A percentile compares a stretch with the other conserved stretches of the same genome.
These are phyloP conservation scores for Fusarium torulosum DNA, from an alignment of 2,329 filamentous ascomycete genomes.

Conservation along the genomic window DNA sequence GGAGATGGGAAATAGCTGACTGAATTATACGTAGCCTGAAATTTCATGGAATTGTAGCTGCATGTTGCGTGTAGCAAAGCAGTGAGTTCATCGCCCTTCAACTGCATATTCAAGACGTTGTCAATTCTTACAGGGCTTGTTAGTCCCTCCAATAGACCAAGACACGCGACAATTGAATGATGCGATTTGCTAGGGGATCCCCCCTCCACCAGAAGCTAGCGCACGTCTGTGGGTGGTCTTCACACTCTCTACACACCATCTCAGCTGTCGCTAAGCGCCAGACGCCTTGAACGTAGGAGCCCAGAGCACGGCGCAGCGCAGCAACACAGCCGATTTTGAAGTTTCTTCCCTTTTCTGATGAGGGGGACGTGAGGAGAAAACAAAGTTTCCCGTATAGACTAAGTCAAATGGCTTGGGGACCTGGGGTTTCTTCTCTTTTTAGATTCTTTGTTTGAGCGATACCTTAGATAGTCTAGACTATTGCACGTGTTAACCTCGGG, in stretches of 20 bases:
- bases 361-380: conserved; percentile 30
- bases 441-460: conserved; percentile 6
- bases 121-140: background rate
- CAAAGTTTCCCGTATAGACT: conserved; percentile 20
- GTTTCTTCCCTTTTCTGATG: conserved; percentile 4
- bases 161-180: conserved; percentile 24
- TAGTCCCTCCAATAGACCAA: background rate
- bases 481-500: conserved; percentile 22
- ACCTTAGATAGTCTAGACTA: background rate
- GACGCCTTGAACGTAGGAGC: conserved; percentile 23
- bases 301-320: conserved; percentile 15
- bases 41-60: background rate
- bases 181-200: conserved; percentile 30
- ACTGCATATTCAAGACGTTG: background rate
- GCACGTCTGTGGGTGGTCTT: conserved; percentile 19
- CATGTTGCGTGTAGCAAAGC: background rate
- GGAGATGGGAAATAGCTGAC: too few species aligned
- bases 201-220: conserved; percentile 30
- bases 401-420: conserved; percentile 8
- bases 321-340: background rate
- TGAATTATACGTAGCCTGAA: too few species aligned
- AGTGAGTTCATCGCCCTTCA: background rate
- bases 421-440: background rate
- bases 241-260: conserved; percentile 39
- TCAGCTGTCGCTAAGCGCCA: conserved; percentile 42